A percentile compares a stretch with the other conserved stretches of the same genome.
phyloP scores from a whole-genome alignment of 2,329 filamentous ascomycete species.

The Meredithiella fracta region DNA sequence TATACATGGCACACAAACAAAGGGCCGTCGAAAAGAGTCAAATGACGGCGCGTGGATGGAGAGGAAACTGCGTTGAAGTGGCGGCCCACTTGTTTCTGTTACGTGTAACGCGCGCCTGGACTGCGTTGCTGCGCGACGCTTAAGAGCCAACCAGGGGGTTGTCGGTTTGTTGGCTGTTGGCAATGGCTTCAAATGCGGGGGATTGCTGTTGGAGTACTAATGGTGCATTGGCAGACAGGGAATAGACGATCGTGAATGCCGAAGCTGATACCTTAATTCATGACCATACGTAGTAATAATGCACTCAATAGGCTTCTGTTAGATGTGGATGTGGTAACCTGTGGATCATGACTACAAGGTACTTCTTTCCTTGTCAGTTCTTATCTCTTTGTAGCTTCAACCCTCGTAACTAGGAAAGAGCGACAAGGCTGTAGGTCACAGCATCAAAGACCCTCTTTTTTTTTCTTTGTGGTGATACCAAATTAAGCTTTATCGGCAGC shows the following conservation, averaged over 20 bases:
- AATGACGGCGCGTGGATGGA: neutral
- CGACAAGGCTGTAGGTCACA: neutral
- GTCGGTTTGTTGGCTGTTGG: neutral
- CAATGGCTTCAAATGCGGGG: neutral
- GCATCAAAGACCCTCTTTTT: neutral
- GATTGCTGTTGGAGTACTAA: too few species aligned
- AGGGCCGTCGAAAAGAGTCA: neutral
- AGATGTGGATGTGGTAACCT: neutral
- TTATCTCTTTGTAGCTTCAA: neutral
- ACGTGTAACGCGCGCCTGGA: neutral
- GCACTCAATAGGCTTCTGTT: neutral
- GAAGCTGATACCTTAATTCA: neutral
- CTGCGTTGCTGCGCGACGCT: conserved; percentile 11
- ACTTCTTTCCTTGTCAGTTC: neutral
- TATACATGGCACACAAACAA: conserved; percentile 1
- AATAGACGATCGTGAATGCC: neutral
- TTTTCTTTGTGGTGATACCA: neutral
- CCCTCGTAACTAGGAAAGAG: neutral
- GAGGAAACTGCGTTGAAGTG: neutral
- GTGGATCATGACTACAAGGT: too few species aligned
- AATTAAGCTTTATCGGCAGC: neutral
- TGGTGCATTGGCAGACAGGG: neutral
- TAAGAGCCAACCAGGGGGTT: neutral
- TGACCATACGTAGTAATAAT: neutral
- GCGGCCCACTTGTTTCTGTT: neutral